phyloP scores from a whole-genome alignment of 345 rosid genomes.

The Turritis glabra region DNA sequence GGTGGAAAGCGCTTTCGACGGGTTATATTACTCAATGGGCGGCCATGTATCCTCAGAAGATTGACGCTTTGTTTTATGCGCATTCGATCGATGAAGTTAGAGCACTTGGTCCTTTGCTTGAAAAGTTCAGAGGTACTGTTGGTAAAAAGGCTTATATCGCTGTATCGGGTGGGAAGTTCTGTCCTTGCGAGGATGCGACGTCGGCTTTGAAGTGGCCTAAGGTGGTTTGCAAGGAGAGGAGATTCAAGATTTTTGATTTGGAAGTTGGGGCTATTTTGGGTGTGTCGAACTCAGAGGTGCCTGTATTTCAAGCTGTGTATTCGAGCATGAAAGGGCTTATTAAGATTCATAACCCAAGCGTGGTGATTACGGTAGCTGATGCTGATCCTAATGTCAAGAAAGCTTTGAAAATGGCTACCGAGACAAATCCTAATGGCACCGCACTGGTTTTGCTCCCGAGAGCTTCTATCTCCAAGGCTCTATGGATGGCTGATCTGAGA shows the following conservation, averaged over 20 bases:
- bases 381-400: slow-evolving; percentile 76
- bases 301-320: slow-evolving; percentile 81
- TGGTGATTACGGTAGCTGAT: slow-evolving; percentile 77
- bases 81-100: slow-evolving; percentile 79
- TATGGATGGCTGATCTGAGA: slow-evolving; percentile 99
- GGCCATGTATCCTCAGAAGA: slow-evolving; percentile 90
- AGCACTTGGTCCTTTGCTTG: slow-evolving; percentile 73
- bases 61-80: slow-evolving; percentile 88
- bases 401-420: slow-evolving; percentile 86
- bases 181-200: slow-evolving; percentile 86
- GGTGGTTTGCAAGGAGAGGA: slow-evolving; percentile 72
- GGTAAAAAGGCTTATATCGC: slow-evolving; percentile 91
- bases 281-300: slow-evolving; percentile 77
- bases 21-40: slow-evolving; percentile 99
- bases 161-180: slow-evolving; percentile 79
- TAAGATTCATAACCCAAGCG: slow-evolving; percentile 89
- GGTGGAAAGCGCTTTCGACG: slow-evolving; percentile 91
- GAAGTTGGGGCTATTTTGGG: slow-evolving; percentile 65
- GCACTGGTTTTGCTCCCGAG: slow-evolving; percentile 68
- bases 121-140: slow-evolving; percentile 76
- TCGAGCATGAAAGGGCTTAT: slow-evolving; percentile 93
- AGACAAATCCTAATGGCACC: slow-evolving; percentile 54
- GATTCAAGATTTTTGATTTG: slow-evolving; percentile 90
- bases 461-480: slow-evolving; percentile 71
- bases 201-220: slow-evolving; percentile 74